Conservation (phyloP, 768 basidiomycete species). For the Strobilomyces echinocephalus region DNA sequence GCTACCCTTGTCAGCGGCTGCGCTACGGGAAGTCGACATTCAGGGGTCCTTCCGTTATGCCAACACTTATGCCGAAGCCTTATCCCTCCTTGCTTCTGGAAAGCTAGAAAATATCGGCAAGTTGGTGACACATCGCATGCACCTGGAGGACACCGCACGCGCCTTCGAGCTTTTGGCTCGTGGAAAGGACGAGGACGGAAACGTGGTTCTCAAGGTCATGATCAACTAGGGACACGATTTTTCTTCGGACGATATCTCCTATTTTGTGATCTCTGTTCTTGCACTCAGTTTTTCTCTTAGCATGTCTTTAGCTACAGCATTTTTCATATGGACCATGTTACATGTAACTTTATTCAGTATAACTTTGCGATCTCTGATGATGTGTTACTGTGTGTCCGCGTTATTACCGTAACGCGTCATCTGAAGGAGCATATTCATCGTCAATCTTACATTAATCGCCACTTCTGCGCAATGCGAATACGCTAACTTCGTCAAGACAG, state of each 20-base stretch:
- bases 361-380: conserved; percentile 6
- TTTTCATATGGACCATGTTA: conserved; percentile 8
- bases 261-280: conserved; percentile 12
- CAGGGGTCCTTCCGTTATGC: conserved; percentile 89
- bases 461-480: neutral
- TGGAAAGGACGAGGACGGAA: conserved; percentile 75
- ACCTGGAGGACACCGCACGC: conserved; percentile 55
- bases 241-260: neutral
- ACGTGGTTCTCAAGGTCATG: conserved; percentile 88
- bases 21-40: conserved; percentile 87
- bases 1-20: conserved; percentile 80
- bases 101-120: conserved; percentile 60
- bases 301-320: conserved; percentile 14
- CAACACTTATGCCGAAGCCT: conserved; percentile 85
- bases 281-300: conserved; percentile 1
- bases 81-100: conserved; percentile 66
- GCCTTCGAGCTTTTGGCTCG: conserved; percentile 80
- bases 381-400: neutral
- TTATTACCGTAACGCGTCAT: neutral
- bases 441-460: conserved; percentile 13
- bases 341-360: conserved; percentile 24
- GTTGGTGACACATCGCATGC: conserved; percentile 76
- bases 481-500: conserved; percentile 7
- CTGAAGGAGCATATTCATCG: conserved; percentile 1
- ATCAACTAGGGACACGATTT: conserved; percentile 41